Evolutionary conservation across 805 yeast genomes (phyloP), one percentile per base, ranked within the genome.

Genomic region (Saccharomycopsis sp.): DNA sequence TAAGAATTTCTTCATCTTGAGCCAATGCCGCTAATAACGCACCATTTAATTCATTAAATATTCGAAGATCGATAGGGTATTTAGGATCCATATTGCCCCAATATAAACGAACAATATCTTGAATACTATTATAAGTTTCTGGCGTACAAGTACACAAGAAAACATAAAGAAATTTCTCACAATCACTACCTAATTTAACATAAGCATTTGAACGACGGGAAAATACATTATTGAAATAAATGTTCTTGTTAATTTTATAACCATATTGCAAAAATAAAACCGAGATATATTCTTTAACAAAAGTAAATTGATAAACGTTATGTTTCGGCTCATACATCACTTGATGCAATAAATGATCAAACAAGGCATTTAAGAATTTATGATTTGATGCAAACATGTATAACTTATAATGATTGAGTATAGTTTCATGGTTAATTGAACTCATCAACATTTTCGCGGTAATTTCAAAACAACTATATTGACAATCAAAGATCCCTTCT

Each of bases 1-100:
- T 77, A 33, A 81, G 74, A 1, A 79, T 72, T 19, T 65, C 63
- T 19, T 68, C 73, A 50, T 81, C 88, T 4, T 72, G 60, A 2
- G 74, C 61, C 38, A 85, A 64, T 2, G 68, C 65, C 7, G 53
- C 51, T 34, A 70, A 69, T 20, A 77, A 64, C 0, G 59, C 65
- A 4, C 57, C 40, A 45, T 74, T 71, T 3, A 45, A 14, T 9
- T 14, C 17, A 5, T 20, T 8, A 17, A 9, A 14, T 6, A 31
- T 20, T 20, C 11, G 19, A 8, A 34, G 5, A 5, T 16, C 14
- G 14, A 11, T 13, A 31, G 14, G 9, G 35, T 11, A 31, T 6
- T 13, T 13, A 31, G 35, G 14, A 26, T 9, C 13, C 8, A 26
- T 26, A 13, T 13, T 26, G 13, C 13, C 14, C 8, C 20, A 9